Evolutionary conservation across 352 stramenopile species (phyloP), one percentile per base, ranked within the genome.

Genomic region (Peronospora destructor): DNA sequence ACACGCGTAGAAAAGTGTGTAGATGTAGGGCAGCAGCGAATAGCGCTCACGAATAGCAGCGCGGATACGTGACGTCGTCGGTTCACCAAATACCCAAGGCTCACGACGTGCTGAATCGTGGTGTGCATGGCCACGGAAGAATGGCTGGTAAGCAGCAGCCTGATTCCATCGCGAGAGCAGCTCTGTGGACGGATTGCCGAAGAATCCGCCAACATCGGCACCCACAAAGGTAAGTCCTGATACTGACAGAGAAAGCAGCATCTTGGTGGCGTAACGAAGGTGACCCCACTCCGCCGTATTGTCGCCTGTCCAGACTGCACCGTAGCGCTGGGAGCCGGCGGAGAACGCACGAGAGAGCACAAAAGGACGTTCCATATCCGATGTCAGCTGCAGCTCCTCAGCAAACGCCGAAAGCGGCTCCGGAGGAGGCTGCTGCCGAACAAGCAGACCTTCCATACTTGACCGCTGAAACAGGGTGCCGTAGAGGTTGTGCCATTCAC

Each of bases 401-500:
- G 76, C 76, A 23, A 95, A 59, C 9, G 53, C 42, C 0, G 45
- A 66, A 19, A 57, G 35, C 3, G 50, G 75, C 55, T 71, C 64
- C 3, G 59, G 59, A 5, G 69, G 56, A 23, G 69, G 64, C n/a
- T 87, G 62, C 53, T 90, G 79, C 8, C 79, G 79, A 52, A 85
- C 60, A 25, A 91, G 57, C 45, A 94, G 85, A 12, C 97, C 97
- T 66, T 98, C 85, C 49, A 88, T 84, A 6, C 94, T 99, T 9
- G 97, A 95, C 46, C 84, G 81, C 60, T 99, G 95, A 70, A 99
- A 97, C 45, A 98, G 96, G 59, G 98, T 96, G 35, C 97, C 96
- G 63, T 99, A 99, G n/a, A 99, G 58, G 68, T 99, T 99, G 76
- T 99, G 97, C 96, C 96, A 99, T 64, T 99, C 95, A 30, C 96